phyloP scores from a whole-genome alignment of 768 basidiomycete genomes.

The Russula olivacea region DNA sequence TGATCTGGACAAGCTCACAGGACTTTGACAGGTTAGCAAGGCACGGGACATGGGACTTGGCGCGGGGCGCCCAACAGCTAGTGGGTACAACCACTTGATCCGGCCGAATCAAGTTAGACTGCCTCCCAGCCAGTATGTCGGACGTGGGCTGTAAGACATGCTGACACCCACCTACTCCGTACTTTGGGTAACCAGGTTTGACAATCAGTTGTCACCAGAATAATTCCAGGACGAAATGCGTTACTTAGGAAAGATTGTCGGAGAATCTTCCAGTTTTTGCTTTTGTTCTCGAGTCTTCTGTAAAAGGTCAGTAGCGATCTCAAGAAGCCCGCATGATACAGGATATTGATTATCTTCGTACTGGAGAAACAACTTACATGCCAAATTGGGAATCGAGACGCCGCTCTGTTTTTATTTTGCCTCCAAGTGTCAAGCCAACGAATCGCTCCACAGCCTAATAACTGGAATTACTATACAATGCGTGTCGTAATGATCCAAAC shows the following conservation, averaged over 20 bases:
- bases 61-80: neutral
- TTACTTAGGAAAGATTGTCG: neutral
- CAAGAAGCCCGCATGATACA: no score
- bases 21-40: neutral
- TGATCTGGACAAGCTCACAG: neutral
- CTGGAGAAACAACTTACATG: neutral
- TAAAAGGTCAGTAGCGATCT: no score
- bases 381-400: neutral
- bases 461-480: no score
- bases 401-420: no score
- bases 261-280: no score
- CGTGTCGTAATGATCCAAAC: no score
- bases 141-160: neutral
- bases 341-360: no score
- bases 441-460: no score
- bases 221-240: neutral
- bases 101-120: neutral
- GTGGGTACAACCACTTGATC: neutral
- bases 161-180: neutral
- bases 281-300: neutral
- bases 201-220: neutral
- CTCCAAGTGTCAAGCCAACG: no score
- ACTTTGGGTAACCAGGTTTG: no score
- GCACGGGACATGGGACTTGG: neutral
- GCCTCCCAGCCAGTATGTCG: neutral